A percentile compares a stretch with the other conserved stretches of the same genome.
phyloP scores from a whole-genome alignment of 257 asterid genomes.

The Asclepias syriaca region DNA sequence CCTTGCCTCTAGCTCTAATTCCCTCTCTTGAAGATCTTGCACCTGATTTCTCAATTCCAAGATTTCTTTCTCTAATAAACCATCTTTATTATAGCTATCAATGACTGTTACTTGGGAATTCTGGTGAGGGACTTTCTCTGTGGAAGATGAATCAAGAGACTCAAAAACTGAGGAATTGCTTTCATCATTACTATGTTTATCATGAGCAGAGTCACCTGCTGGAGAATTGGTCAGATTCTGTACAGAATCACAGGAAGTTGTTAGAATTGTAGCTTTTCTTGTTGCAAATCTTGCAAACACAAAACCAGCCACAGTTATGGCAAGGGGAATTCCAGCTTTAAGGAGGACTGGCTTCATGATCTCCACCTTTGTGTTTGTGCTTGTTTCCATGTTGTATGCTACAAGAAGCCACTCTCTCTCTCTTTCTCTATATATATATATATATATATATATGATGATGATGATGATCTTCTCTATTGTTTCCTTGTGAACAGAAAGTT shows the following conservation, averaged over 20 bases:
- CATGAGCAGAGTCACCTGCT: slow-evolving; percentile 12
- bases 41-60: slow-evolving; percentile 20
- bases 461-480: background rate
- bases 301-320: slow-evolving; percentile 49
- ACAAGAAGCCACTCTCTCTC: background rate
- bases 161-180: slow-evolving; percentile 21
- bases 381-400: slow-evolving; percentile 35
- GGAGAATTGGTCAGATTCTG: slow-evolving; percentile 7
- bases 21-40: slow-evolving; percentile 28
- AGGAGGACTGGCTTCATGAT: slow-evolving; percentile 36
- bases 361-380: slow-evolving; percentile 38
- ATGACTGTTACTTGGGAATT: slow-evolving; percentile 3
- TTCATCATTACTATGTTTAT: slow-evolving; percentile 15
- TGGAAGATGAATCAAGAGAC: slow-evolving; percentile 21
- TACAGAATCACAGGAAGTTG: slow-evolving; percentile 1
- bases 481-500: slow-evolving; percentile 17
- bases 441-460: background rate
- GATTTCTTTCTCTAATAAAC: slow-evolving; percentile 26
- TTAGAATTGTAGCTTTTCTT: slow-evolving; percentile 16
- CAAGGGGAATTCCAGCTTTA: slow-evolving; percentile 61
- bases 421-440: too few species aligned
- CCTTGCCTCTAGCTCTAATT: slow-evolving; percentile 27
- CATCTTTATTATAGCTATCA: background rate
- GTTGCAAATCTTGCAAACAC: slow-evolving; percentile 31
- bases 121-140: slow-evolving; percentile 2